Evolutionary conservation across 257 asterid species (phyloP), one percentile per base, ranked within the genome.

Genomic region (Primulina eburnea): DNA sequence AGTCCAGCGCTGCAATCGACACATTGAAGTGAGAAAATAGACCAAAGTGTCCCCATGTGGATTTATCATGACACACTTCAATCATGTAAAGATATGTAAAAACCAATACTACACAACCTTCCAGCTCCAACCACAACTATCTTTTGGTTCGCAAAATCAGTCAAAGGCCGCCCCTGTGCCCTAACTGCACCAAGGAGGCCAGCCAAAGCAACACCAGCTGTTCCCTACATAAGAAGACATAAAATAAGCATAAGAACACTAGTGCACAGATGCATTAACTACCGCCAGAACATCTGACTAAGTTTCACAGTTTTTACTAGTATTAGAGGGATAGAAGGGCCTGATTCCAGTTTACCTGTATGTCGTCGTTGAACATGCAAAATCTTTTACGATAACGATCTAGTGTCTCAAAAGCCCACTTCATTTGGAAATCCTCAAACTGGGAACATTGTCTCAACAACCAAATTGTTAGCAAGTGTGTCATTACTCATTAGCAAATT

Each of bases 281-380:
- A 55, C 47, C 58, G 12, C 24, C 64, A 47, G 43, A 71, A 53
- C 47, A 63, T 37, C 55, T 70, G 28, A 75, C 60, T 62, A 21
- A 62, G 55, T 71, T 7, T 33, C 56, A 67, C 55, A 59, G 61
- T 40, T 65, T 34, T 63, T 62, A 26, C 73, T 60, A 64, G 68
- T 71, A 21, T 55, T 7, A 65, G 56, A 61, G 53, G 53, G 29
- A 75, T 35, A 43, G 74, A 62, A 69, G 76, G 62, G 43, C 32
- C 29, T 55, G 63, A 68, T 28, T 38, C 64, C 30, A 65, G 21
- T 34, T 80, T 82, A 90, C 99, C 92, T 91, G 99, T 86, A 94
- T 82, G 80, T 94, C 99, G 82, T 94, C 99, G 78, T 94, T 94
- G 87, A 94, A 94, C 99, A 91, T 94, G 96, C 99, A 94, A 87